Evolutionary conservation across 2,329 filamentous ascomycete species (phyloP).

Genomic region (Stromatinia cepivora): DNA sequence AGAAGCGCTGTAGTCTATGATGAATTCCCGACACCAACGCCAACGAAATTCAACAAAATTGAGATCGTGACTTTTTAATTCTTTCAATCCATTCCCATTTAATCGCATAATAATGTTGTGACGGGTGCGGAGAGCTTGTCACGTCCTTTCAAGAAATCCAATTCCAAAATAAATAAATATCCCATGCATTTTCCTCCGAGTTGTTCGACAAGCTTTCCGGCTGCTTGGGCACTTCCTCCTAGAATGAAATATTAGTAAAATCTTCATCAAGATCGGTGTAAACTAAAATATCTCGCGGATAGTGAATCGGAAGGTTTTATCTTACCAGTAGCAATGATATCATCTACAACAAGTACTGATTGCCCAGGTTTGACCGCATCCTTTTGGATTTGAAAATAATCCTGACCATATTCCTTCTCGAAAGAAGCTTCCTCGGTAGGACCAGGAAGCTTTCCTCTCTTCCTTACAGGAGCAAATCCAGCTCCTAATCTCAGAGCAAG

Average conservation of each 20-base stretch:
- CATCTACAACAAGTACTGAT: constrained; percentile 90
- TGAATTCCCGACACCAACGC: constrained; percentile 32
- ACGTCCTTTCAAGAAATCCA: constrained; percentile 88
- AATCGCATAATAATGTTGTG: constrained; percentile 75
- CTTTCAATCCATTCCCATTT: constrained; percentile 38
- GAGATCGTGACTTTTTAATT: constrained; percentile 21
- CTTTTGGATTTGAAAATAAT: constrained; percentile 94
- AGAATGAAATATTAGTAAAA: constrained; percentile 24
- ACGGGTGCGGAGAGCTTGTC: constrained; percentile 85
- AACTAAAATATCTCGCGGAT: background rate
- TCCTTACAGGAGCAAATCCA: constrained; percentile 89
- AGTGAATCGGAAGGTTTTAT: background rate
- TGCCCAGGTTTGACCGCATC: constrained; percentile 82
- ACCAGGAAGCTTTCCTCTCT: constrained; percentile 93
- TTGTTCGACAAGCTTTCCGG: constrained; percentile 80
- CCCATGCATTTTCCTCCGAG: constrained; percentile 83
- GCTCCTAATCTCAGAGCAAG: constrained; percentile 81
- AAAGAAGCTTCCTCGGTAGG: constrained; percentile 82
- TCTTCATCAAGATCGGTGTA: background rate
- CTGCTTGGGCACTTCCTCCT: constrained; percentile 91
- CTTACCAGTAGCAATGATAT: constrained; percentile 97
- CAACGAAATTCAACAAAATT: constrained; percentile 27
- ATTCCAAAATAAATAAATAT: constrained; percentile 93
- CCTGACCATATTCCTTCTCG: constrained; percentile 93
- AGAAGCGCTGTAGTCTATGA: constrained; percentile 33